These are phyloP conservation scores for Boletus fagicola DNA, from an alignment of 768 basidiomycete genomes.

Conservation along the genomic window DNA sequence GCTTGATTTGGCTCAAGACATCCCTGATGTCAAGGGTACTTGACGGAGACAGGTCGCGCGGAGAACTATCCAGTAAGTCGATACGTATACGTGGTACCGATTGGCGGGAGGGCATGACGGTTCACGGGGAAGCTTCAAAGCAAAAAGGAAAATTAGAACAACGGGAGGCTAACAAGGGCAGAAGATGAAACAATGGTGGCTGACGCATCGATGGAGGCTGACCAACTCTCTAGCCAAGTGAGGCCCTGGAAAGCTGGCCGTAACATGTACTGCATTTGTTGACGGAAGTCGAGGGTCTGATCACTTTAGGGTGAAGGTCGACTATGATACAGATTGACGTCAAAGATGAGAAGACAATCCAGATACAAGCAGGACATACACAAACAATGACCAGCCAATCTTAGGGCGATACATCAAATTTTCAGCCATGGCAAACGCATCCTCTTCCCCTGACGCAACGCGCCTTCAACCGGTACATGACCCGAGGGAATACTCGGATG, in stretches of 20 bases:
- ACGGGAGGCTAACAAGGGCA: slow-evolving; percentile 5
- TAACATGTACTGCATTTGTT: not conserved
- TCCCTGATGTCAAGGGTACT: slow-evolving; percentile 30
- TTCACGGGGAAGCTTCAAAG: slow-evolving; percentile 5
- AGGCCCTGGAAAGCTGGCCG: not conserved
- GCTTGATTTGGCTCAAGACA: slow-evolving; percentile 13
- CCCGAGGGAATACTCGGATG: slow-evolving; percentile 14
- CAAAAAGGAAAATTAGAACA: slow-evolving; percentile 6
- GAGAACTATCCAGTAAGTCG: slow-evolving; percentile 14
- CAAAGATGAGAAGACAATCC: slow-evolving; percentile 7
- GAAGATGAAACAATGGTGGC: slow-evolving; percentile 12
- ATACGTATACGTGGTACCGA: slow-evolving; percentile 26
- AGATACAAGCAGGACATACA: slow-evolving; percentile 27
- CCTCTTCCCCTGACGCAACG: slow-evolving; percentile 28
- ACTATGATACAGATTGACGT: slow-evolving; percentile 13
- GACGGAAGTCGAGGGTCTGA: not conserved
- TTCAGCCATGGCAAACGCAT: slow-evolving; percentile 32
- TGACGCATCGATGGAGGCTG: slow-evolving; percentile 27
- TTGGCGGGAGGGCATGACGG: slow-evolving; percentile 19
- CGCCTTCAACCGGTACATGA: slow-evolving; percentile 22
- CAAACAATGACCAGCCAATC: slow-evolving; percentile 7
- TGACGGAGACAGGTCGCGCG: slow-evolving; percentile 18
- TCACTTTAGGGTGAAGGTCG: not conserved
- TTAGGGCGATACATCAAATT: slow-evolving; percentile 22
- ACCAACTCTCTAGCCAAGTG: slow-evolving; percentile 2